Percentiles rank a stretch among this genome's conserved stretches.
phyloP scores from a whole-genome alignment of 345 rosid species.

The Acer saccharum region DNA sequence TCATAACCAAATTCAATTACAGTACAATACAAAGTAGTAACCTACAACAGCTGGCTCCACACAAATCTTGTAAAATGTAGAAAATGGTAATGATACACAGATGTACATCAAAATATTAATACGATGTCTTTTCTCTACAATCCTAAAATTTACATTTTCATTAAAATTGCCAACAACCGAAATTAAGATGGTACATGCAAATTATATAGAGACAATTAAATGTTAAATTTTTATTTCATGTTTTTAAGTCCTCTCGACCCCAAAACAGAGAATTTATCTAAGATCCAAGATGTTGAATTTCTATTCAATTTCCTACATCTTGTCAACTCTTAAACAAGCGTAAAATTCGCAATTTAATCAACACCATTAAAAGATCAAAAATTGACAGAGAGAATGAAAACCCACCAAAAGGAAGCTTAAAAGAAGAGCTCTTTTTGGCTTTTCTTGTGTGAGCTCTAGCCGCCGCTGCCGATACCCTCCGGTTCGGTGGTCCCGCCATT shows the following conservation, averaged over 20 bases:
- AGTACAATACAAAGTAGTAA: neutral
- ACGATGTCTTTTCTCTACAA: neutral
- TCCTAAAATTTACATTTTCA: neutral
- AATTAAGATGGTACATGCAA: neutral
- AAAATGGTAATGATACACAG: too few species aligned
- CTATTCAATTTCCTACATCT: neutral
- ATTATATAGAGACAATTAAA: neutral
- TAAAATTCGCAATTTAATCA: neutral
- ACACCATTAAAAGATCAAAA: neutral
- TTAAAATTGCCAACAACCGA: neutral
- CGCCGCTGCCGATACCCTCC: slow-evolving; percentile 60
- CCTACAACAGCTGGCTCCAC: neutral
- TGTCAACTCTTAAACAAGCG: neutral
- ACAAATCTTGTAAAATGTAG: too few species aligned
- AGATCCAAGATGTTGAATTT: neutral
- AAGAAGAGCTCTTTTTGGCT: slow-evolving; percentile 37
- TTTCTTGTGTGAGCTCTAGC: slow-evolving; percentile 62
- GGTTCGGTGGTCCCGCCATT: slow-evolving; percentile 49
- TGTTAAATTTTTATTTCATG: neutral
- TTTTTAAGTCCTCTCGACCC: neutral
- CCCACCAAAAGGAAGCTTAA: slow-evolving; percentile 46
- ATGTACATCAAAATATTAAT: too few species aligned
- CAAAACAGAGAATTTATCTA: neutral
- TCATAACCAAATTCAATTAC: neutral
- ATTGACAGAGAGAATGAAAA: slow-evolving; percentile 1